Evolutionary conservation across 257 asterid genomes (phyloP).

Genomic region (Gentiana straminea): DNA sequence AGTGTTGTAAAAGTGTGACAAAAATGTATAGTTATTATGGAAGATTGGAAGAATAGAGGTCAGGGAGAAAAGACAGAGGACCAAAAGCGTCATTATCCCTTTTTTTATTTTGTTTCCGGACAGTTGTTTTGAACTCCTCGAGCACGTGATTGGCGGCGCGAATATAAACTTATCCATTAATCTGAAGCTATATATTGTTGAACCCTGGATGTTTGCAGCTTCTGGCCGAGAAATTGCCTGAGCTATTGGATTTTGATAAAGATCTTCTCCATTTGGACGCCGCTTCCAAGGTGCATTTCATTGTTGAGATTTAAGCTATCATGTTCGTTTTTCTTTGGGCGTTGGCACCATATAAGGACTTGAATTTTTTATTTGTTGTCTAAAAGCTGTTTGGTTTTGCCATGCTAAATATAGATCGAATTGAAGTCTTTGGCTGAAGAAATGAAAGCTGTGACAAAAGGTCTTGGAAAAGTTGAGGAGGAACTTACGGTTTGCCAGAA

Average conservation of each 20-base stretch:
- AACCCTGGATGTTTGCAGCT: conserved; percentile 30
- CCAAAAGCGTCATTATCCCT: too few relatives aligned
- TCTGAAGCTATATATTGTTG: background rate
- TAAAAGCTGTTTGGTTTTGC: conserved; percentile 13
- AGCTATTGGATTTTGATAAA: conserved; percentile 80
- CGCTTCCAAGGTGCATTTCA: conserved; percentile 69
- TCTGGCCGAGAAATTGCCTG: conserved; percentile 83
- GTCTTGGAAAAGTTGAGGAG: conserved; percentile 95
- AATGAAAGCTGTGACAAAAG: conserved; percentile 98
- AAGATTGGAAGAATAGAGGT: too few relatives aligned
- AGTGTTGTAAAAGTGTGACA: too few relatives aligned
- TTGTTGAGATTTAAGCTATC: conserved; percentile 5
- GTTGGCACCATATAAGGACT: conserved; percentile 5
- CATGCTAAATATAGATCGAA: conserved; percentile 49
- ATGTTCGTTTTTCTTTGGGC: conserved; percentile 5
- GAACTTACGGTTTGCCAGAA: conserved; percentile 79
- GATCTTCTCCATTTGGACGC: conserved; percentile 90
- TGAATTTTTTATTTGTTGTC: conserved; percentile 13
- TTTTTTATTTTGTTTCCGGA: background rate
- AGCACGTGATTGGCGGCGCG: background rate
- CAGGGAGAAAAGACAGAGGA: too few relatives aligned
- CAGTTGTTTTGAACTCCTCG: background rate
- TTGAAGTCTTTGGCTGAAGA: conserved; percentile 96
- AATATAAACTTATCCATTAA: too few relatives aligned
- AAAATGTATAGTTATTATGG: too few relatives aligned